phyloP scores from a whole-genome alignment of 805 yeast species.

The Wickerhamomyces sydowiorum region DNA sequence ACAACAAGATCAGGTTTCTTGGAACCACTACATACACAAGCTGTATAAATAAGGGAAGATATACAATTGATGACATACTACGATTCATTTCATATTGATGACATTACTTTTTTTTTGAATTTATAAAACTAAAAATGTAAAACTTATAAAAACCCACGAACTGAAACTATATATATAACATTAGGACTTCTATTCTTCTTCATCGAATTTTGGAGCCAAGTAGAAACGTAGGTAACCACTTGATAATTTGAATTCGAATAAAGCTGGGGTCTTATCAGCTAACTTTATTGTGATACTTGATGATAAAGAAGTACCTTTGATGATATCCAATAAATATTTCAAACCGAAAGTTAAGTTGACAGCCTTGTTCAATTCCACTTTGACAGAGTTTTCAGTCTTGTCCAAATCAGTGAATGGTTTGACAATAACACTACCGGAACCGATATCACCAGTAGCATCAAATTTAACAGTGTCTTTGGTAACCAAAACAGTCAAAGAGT shows the following conservation, averaged over 20 bases:
- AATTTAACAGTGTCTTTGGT: conserved; percentile 92
- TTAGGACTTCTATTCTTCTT: conserved; percentile 77
- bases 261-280: conserved; percentile 88
- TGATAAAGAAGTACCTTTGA: conserved; percentile 82
- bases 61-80: no score
- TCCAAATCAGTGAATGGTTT: conserved; percentile 83
- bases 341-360: conserved; percentile 88
- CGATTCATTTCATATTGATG: no score
- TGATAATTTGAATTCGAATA: conserved; percentile 85
- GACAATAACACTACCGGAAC: conserved; percentile 78
- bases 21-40: conserved; percentile 9
- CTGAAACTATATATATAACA: no score
- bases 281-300: conserved; percentile 75
- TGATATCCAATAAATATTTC: conserved; percentile 84
- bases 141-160: conserved; percentile 1
- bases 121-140: background rate
- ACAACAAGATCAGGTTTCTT: conserved; percentile 51
- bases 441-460: conserved; percentile 86
- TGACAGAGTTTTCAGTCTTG: conserved; percentile 67
- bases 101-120: background rate
- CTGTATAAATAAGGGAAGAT: background rate
- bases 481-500: conserved; percentile 78
- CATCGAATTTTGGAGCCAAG: conserved; percentile 97
- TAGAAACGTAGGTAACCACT: conserved; percentile 93
- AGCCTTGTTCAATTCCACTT: conserved; percentile 76